Percentiles rank a stretch among this genome's conserved stretches.
These are phyloP conservation scores for Sporothrix humicola DNA, from an alignment of 2,329 filamentous ascomycete species.

Conservation along the genomic window DNA sequence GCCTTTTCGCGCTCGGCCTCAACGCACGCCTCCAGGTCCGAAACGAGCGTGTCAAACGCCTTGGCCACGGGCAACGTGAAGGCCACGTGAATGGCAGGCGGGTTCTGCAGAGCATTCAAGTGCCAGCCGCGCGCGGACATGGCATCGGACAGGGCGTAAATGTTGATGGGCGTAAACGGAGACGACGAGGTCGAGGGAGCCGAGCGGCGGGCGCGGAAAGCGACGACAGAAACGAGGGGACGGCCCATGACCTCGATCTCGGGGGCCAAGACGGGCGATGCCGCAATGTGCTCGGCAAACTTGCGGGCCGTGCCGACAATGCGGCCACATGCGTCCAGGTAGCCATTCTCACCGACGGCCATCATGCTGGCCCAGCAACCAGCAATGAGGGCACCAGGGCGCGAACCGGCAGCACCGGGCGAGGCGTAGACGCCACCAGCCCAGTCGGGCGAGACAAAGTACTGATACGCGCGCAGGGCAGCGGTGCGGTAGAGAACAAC, in stretches of 20 bases:
- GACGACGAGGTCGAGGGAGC: slow-evolving; percentile 9
- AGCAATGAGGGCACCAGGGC: slow-evolving; percentile 91
- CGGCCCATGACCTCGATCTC: slow-evolving; percentile 83
- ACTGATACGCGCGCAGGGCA: slow-evolving; percentile 83
- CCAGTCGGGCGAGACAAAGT: slow-evolving; percentile 96
- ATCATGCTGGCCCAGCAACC: slow-evolving; percentile 95
- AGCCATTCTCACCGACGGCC: slow-evolving; percentile 84
- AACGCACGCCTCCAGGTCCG: slow-evolving; percentile 70
- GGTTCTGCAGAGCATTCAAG: slow-evolving; percentile 89
- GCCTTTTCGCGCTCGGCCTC: slow-evolving; percentile 82
- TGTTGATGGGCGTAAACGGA: slow-evolving; percentile 66
- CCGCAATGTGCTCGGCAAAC: slow-evolving; percentile 75
- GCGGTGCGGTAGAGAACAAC: slow-evolving; percentile 87
- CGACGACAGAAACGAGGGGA: slow-evolving; percentile 87
- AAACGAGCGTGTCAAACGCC: slow-evolving; percentile 78
- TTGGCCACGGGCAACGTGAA: slow-evolving; percentile 86
- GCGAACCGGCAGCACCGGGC: slow-evolving; percentile 86
- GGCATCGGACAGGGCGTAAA: slow-evolving; percentile 91
- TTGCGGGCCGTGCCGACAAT: slow-evolving; percentile 89
- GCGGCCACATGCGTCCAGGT: slow-evolving; percentile 81
- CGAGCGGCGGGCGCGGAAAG: slow-evolving; percentile 71
- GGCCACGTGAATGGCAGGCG: slow-evolving; percentile 90
- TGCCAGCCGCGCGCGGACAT: slow-evolving; percentile 91
- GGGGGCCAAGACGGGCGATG: slow-evolving; percentile 68
- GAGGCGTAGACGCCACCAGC: slow-evolving; percentile 94